Evolutionary conservation across 129 eudicot genomes (phyloP), one percentile per base, ranked within the genome.

Genomic region (Lonicera japonica): DNA sequence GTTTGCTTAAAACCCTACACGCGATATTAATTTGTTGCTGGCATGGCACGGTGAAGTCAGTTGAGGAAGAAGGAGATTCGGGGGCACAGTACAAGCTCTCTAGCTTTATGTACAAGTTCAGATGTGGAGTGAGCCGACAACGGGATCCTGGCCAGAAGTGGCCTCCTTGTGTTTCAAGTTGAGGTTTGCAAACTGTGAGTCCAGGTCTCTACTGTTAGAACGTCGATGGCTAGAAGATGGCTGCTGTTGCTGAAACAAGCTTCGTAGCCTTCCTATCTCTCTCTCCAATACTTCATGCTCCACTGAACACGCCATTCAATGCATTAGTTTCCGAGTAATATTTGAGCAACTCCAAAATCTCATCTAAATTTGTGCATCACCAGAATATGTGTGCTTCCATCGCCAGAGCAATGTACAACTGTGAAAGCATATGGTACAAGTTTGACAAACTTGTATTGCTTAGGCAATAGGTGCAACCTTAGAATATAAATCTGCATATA

Each of bases 261-360:
- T 76, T 55, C 86, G 81, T 23, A 92, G 84, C 61, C 98, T 81
- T 64, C 77, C 77, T 0, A 70, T 64, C 79, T 92, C 98, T 75
- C 88, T 92, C 77, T 87, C 98, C 75, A 92, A 39, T 47, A 92
- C 98, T 74, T 92, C 98, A 75, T 92, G 96, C 69, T 92, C 98
- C 88, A 92, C 98, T 92, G 78, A 51, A 43, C 36, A 29, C 36
- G 6, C 36, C 36, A 29, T 29, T 8, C 50, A 43, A 8, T 43
- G 50, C 13, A 1, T 43, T 43, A 43, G 50, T 43, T 43, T 43
- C 16, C 50, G 50, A 43, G 16, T 43, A 43, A 43, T 8, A 14
- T 11, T 8, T n/a, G n/a, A n/a, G n/a, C n/a, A n/a, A n/a, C n/a
- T n/a, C n/a, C n/a, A n/a, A n/a, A n/a, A n/a, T 43, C 50, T 43